Conservation (phyloP, 331 rosid genomes). For the Rosa hybrid region DNA sequence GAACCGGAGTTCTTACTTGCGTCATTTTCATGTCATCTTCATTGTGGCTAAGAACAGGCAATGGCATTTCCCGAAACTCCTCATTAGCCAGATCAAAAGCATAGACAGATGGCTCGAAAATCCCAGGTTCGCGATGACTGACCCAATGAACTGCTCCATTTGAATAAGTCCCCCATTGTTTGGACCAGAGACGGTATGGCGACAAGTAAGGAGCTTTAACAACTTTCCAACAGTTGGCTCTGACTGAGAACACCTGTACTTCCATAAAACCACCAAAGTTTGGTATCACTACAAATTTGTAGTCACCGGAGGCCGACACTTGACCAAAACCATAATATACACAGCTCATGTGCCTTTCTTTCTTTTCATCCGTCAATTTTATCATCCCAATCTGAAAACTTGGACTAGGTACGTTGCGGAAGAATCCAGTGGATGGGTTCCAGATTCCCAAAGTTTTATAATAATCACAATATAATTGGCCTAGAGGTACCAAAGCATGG, state of each 20-base stretch:
- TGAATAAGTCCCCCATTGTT: not conserved
- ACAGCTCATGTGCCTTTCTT: not conserved
- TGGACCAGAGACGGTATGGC: not conserved
- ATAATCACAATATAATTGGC: not conserved
- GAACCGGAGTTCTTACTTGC: not conserved
- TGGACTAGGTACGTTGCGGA: not conserved
- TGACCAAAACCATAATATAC: not conserved
- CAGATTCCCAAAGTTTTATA: not conserved
- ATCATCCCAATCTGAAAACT: not conserved
- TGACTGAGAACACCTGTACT: not conserved
- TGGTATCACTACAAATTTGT: not conserved
- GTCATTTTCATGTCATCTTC: not conserved
- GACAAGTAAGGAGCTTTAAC: not conserved
- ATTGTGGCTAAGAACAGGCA: not conserved
- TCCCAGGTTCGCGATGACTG: not conserved
- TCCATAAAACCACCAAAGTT: not conserved
- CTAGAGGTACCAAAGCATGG: not conserved
- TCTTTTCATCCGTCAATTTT: not conserved
- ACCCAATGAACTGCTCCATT: conserved; percentile 11
- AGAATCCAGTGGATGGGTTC: not conserved
- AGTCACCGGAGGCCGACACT: not conserved
- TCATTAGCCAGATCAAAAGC: not conserved
- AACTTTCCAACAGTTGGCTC: not conserved
- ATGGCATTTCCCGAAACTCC: not conserved
- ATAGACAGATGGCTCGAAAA: not conserved